phyloP scores from a whole-genome alignment of 1,139 yeast genomes.

The Blastobotrys persicus region DNA sequence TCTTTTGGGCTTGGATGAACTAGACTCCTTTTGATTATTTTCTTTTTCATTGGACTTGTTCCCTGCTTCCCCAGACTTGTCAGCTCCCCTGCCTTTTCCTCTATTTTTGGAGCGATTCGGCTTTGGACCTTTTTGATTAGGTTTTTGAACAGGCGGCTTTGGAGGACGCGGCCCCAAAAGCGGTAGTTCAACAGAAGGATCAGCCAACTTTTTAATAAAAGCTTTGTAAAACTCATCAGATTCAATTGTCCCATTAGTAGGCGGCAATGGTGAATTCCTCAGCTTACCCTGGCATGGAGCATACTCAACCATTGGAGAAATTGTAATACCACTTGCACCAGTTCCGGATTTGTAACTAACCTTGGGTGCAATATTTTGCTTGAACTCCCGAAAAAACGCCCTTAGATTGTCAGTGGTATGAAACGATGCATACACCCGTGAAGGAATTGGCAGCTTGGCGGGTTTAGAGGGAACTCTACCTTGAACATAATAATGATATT shows the following conservation, averaged over 20 bases:
- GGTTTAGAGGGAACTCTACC: slow-evolving; percentile 35
- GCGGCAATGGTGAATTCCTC: slow-evolving; percentile 9
- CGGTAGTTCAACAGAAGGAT: slow-evolving; percentile 19
- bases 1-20: neutral
- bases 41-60: slow-evolving; percentile 5
- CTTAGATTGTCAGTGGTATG: slow-evolving; percentile 16
- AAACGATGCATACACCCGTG: slow-evolving; percentile 27
- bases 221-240: slow-evolving; percentile 22
- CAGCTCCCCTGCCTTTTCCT: slow-evolving; percentile 12
- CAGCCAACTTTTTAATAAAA: slow-evolving; percentile 20
- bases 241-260: slow-evolving; percentile 24
- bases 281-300: slow-evolving; percentile 28
- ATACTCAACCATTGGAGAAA: slow-evolving; percentile 23
- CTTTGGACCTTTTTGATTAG: slow-evolving; percentile 13
- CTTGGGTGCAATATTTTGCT: slow-evolving; percentile 10
- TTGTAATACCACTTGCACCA: slow-evolving; percentile 13
- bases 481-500: slow-evolving; percentile 37
- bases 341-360: slow-evolving; percentile 15
- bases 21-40: slow-evolving; percentile 12
- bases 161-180: slow-evolving; percentile 7
- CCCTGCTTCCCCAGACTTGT: slow-evolving; percentile 2
- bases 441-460: slow-evolving; percentile 20
- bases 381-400: slow-evolving; percentile 23
- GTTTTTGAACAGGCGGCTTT: slow-evolving; percentile 11
- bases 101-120: slow-evolving; percentile 15